Evolutionary conservation across 2,329 filamentous ascomycete species (phyloP), one percentile per base, ranked within the genome.

Genomic region (Hypoxylon sp.): DNA sequence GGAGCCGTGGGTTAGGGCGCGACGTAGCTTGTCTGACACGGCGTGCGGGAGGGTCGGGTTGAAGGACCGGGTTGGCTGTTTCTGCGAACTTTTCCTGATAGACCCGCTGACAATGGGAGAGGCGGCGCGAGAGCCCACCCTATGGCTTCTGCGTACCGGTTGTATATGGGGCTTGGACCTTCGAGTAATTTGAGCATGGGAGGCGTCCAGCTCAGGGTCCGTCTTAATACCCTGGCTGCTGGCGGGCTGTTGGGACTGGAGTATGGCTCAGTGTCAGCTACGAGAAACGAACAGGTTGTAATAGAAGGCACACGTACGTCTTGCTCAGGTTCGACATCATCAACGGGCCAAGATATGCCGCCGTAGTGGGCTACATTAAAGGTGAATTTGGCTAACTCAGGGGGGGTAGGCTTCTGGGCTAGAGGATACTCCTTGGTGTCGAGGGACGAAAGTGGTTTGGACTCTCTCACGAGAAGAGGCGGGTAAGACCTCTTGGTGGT

Each of bases 341-440:
- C 78, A 5, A 74, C 69, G 42, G 73, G 65, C 74, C 73, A 77
- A 7, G 73, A 61, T 24, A 79, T 74, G 21, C 89, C 83, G 58
- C 91, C 88, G 48, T 89, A 87, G 52, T 88, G 87, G 37, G 92
- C 82, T 56, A 87, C 71, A 35, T 91, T 89, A 74, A 97, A 94
- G 44, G 88, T 90, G 77, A 98, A 92, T 62, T 89, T 90, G 69
- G 89, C 89, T 67, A 99, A 83, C 56, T 92, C 90, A 15, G 89
- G 87, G 1, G 96, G 96, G 1, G 94, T 97, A 0, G 93, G 91
- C 54, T 92, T 90, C 69, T 88, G 87, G 39, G 95, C 95, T 31
- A 99, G 85, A 42, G 96, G 96, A 79, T 97, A 99, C 74, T 96
- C 89, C 79, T 97, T 97, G 13, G 91, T 86, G 79, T 98, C 94